Evolutionary conservation across 2,329 filamentous ascomycete species (phyloP), one percentile per base, ranked within the genome.

Genomic region (Helotiales sp.): DNA sequence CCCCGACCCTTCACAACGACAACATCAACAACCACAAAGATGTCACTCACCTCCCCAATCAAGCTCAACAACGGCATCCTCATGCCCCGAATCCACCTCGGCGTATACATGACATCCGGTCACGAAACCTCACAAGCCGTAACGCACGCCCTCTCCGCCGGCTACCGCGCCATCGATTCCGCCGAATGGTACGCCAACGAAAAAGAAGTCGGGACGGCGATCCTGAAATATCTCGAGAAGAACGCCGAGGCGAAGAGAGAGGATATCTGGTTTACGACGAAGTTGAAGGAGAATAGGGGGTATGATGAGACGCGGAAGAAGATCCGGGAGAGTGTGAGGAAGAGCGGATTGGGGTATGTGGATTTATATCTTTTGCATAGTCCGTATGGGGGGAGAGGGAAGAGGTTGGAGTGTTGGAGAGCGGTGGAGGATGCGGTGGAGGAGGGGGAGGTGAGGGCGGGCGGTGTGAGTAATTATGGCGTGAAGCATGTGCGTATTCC

Each of bases 321-420:
- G 0, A 92, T 96, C 70, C 86, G 83, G 69, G 77, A 86, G 75
- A 90, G 87, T 32, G 82, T 93, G 3, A 83, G 87, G 55, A 85
- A 85, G 64, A 89, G 87, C 26, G 90, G 88, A 0, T 79, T 94
- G 32, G 90, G 87, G 0, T 93, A 94, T 77, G 87, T 95, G 64
- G 92, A 96, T 75, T 78, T 96, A 52, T 94, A 95, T 77, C 81
- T 96, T 11, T 81, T 96, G 64, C 93, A 96, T 75, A 91, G 88
- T 57, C 93, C 92, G 0, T 93, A 93, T 72, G 92, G 92, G 6
- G 92, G 92, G 1, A 88, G 83, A 73, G 78, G 85, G 72, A 88
- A 87, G 7, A 83, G 92, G 4, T 77, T 91, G 61, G 88, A 91
- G 43, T 92, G 90, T 74, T 96, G 92, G 92, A 85, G 81, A 72